Base-by-base conservation (phyloP, 1,284 basidiomycete genomes). In the Pyrrhoderma noxium region DNA sequence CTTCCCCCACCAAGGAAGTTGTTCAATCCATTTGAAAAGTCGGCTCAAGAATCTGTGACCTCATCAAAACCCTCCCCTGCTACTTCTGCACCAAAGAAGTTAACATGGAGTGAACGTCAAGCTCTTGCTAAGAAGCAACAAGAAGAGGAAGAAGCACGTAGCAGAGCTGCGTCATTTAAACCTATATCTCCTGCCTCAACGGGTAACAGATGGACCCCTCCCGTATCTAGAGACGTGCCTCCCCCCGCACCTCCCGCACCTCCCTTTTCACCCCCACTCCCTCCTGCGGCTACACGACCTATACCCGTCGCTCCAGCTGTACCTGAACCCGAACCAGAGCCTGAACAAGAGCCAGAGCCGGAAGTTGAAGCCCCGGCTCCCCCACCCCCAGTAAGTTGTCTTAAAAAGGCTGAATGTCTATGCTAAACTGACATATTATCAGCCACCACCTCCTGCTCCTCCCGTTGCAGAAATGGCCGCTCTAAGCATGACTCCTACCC, bases 71-170 rank as follows among this genome's bases (percentile, higher is more conserved):
- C 52, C 2, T 47, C 49, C n/a, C 45, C 60, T 14, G 58, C 60
- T 43, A 66, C 69, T 18, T 40, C 35, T 18, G 66, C 66, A 14
- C 49, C 70, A 2, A 88, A 89, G 73, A 93, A 92, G 65, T 67
- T 94, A 51, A 93, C 91, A 0, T 95, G 93, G 93, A 85, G 80
- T 55, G 88, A 95, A 65, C 75, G 93, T 36, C 92, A 95, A 64
- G 91, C 89, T 0, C 69, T 85, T 27, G 85, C 90, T 2, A 93
- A 93, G 74, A 85, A 85, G 62, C 85, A 91, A 60, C 72, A 76
- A 8, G 87, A 85, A 59, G 89, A 89, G 60, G 93, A 96, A 55
- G 89, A 90, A 55, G 72, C 74, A 2, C 73, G 70, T 22, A 90
- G 88, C 60, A 73, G 73, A 42, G 72, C 74, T 41, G 85, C 85